Base-by-base conservation (phyloP, 208 protist species). In the Plasmodiophora brassicae region DNA sequence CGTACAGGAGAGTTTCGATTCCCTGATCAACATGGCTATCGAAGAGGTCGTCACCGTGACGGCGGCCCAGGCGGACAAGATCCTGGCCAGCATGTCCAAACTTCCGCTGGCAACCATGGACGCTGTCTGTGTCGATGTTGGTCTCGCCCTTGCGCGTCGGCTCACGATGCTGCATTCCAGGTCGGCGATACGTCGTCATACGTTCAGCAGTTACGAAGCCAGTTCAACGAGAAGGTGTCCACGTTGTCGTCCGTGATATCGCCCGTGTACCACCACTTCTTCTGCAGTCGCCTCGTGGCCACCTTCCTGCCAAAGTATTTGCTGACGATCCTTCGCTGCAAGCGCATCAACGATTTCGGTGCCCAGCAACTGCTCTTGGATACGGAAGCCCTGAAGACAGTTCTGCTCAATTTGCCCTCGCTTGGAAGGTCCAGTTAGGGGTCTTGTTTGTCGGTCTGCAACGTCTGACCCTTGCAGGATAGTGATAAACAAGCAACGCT, bases 301-400 rank as follows among this genome's bases (percentile, higher is more conserved):
- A 78, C 5, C 41, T 78, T 78, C n/a, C n/a, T 78, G 20, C 65
- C 65, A 38, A 78, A 78, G n/a, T 78, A 38, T 32, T 44, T 78
- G 65, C 20, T 78, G 14, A 44, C 65, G 20, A 78, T 78, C 5
- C 20, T 78, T 5, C 65, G 65, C 5, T 78, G 65, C 65, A 78
- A 32, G n/a, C 32, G n/a, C 32, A 78, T 78, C 65, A 78, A 78
- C 41, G 65, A 78, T 32, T 78, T 78, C 41, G 65, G 65, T 32
- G 65, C 65, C n/a, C 65, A 78, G 41, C 65, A 78, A 32, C 65
- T 78, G 5, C n/a, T 78, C 20, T 38, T 78, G n/a, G 65, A 78
- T 32, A 78, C 65, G 10, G 65, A 78, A 78, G 65, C 65, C 41
- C 41, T 78, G 14, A 78, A 78, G 41, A 78, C n/a, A 5, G n/a